Evolutionary conservation across 805 yeast species (phyloP), one percentile per base, ranked within the genome.

Genomic region (Starmera caribaea): DNA sequence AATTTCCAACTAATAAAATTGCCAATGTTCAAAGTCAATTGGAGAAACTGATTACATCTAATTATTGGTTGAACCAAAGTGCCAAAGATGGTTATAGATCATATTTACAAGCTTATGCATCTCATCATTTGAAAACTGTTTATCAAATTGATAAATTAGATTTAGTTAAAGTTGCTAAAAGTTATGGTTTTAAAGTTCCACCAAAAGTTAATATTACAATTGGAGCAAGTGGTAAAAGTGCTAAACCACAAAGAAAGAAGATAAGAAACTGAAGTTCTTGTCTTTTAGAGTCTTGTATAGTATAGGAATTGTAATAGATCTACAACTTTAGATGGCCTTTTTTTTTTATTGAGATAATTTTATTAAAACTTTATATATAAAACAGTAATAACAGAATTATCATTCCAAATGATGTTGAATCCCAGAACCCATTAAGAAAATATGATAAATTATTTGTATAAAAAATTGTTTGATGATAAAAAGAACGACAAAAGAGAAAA

Each of bases 1-100:
- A 92, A 61, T 92, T 92, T 69, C 98, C 98, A 41, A 59, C 83
- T 17, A 85, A 74, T 58, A 92, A 92, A 65, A 88, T 92, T 46
- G 97, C 97, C 49, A 92, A 92, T 57, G 96, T 92, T 37, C 99
- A 92, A 65, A 73, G 86, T 10, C 97, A 92, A 64, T 68, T 92
- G 51, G 92, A 85, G 55, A 90, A 90, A 64, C 72, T 92, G 51
- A 87, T 90, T 47, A 79, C 85, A 54, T 83, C 90, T 38, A 92
- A 92, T 62, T 92, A 84, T 65, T 86, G 92, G 82, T 73, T 92
- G 49, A 95, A 92, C 61, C 95, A 86, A 63, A 73, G 89, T 40
- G 99, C 99, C 27, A 86, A 88, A 63, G 99, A 92, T 58, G 99
- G 98, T 44, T 92, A 92, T 68, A 76, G 97, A 59, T 79, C 97